phyloP scores from a whole-genome alignment of 2,329 filamentous ascomycete species.

The Raffaelea albimanens region DNA sequence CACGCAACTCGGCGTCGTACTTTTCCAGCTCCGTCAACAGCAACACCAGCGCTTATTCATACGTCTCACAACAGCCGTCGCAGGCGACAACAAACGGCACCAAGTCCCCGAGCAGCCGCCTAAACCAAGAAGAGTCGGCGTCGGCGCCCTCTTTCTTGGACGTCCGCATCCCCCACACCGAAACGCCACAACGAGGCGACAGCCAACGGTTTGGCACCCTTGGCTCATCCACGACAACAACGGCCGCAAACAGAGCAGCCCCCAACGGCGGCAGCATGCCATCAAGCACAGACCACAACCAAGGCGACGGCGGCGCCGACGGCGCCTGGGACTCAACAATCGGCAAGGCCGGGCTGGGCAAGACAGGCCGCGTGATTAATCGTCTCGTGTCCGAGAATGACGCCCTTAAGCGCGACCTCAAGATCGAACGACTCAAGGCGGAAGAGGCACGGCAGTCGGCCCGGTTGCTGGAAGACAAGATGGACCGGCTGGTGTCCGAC shows the following conservation, averaged over 20 bases:
- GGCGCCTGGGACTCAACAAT: constrained; percentile 52
- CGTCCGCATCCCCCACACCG: too few species aligned
- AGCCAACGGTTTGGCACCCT: too few species aligned
- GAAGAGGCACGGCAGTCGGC: constrained; percentile 64
- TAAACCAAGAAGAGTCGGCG: background rate
- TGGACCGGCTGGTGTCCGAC: constrained; percentile 57
- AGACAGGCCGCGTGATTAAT: constrained; percentile 73
- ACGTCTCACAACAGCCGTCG: constrained; percentile 19
- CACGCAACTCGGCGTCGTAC: constrained; percentile 30
- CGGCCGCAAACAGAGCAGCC: background rate
- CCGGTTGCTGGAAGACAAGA: constrained; percentile 59
- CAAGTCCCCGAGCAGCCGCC: background rate
- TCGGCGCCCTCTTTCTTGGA: background rate
- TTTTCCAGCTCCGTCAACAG: constrained; percentile 50
- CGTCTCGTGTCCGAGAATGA: constrained; percentile 74
- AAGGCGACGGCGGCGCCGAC: constrained; percentile 19
- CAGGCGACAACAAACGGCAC: background rate
- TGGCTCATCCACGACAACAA: too few species aligned
- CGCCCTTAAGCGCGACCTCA: constrained; percentile 61
- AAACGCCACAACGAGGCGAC: too few species aligned
- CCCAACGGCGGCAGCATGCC: background rate
- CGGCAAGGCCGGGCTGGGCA: constrained; percentile 60
- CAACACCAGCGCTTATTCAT: constrained; percentile 39
- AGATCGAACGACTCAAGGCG: constrained; percentile 53
- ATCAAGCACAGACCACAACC: too few species aligned